A percentile compares a stretch with the other conserved stretches of the same genome.
Conservation (phyloP, 176 grass and related monocot genomes). For the Melocanna baccifera region DNA sequence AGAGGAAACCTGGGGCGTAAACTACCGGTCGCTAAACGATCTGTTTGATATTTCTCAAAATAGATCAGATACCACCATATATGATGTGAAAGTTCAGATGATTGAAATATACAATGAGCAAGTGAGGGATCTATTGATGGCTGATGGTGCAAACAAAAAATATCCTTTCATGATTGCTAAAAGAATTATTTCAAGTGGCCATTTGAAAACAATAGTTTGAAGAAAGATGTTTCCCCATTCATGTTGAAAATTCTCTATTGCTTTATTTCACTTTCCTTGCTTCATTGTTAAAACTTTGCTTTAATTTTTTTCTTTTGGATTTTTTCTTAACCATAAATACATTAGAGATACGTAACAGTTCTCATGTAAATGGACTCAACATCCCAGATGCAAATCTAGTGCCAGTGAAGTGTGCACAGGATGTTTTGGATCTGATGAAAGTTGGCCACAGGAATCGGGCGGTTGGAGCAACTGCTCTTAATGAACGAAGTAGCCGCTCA, state of each 20-base stretch:
- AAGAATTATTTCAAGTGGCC: not conserved
- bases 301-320: not conserved
- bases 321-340: conserved; percentile 48
- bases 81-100: conserved; percentile 79
- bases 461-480: conserved; percentile 76
- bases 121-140: conserved; percentile 81
- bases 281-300: not conserved
- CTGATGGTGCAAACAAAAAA: conserved; percentile 63
- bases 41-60: conserved; percentile 72
- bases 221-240: not conserved
- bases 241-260: not conserved
- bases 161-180: conserved; percentile 60
- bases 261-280: conserved; percentile 1
- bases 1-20: conserved; percentile 70
- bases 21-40: conserved; percentile 75
- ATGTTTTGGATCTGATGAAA: conserved; percentile 90
- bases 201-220: not conserved
- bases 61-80: conserved; percentile 47
- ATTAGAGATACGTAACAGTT: conserved; percentile 91
- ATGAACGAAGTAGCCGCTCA: conserved; percentile 92
- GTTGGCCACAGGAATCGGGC: conserved; percentile 64
- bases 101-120: conserved; percentile 97
- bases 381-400: conserved; percentile 84
- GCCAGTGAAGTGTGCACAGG: conserved; percentile 64
- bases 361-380: conserved; percentile 85